Conservation (phyloP, 1,284 basidiomycete species). For the Puccinia triticina region DNA sequence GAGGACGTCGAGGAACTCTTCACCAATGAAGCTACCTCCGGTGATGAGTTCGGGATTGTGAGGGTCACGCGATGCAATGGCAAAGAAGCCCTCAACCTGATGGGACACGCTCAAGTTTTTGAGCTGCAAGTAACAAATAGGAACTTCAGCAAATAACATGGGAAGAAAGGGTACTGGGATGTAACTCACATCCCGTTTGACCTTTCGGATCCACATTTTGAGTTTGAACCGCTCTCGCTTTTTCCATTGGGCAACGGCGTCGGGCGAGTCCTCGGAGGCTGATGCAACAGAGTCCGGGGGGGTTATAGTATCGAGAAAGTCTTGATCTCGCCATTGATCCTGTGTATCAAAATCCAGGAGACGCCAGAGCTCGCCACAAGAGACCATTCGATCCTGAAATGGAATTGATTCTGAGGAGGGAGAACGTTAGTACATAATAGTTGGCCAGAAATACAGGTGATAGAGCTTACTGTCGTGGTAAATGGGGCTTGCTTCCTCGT, state of each 20-base stretch:
- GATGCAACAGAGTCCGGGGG: neutral
- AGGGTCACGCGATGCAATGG: neutral
- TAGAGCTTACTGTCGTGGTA: constrained; percentile 1
- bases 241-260: neutral
- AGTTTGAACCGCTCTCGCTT: neutral
- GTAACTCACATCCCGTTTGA: neutral
- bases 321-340: neutral
- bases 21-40: neutral
- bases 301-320: neutral
- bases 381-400: neutral
- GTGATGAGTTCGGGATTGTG: neutral
- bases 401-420: neutral
- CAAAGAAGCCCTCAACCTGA: neutral
- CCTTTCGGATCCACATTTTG: neutral
- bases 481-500: neutral
- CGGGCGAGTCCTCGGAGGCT: neutral
- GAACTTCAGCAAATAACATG: neutral
- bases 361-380: neutral
- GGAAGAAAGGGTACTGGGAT: neutral
- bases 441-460: neutral
- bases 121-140: no score
- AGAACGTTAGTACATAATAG: neutral
- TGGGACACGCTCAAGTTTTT: neutral
- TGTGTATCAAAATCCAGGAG: neutral
- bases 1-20: neutral